Base-by-base conservation (phyloP, 1,284 basidiomycete species). In the Ustilago curta region DNA sequence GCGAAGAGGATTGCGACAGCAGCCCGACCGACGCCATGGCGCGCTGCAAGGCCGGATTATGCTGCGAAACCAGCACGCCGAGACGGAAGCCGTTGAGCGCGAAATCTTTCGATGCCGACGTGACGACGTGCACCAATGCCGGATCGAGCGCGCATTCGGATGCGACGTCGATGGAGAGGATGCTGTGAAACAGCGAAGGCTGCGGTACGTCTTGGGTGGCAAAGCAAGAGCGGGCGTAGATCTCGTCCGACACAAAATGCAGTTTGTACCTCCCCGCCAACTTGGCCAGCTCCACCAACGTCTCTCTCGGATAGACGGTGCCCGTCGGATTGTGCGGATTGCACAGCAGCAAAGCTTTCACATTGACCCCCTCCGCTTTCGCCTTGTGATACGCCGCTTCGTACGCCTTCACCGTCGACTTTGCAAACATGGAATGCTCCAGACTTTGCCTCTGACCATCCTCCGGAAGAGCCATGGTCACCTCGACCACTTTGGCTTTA, bases 301-400 rank as follows among this genome's bases (percentile, higher is more conserved):
- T 77, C 8, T 67, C 58, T 3, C 80, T 59, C 2, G 80, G 70
- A 23, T 76, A 72, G 50, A 81, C 73, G 16, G 62, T 77, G 3
- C 79, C 79, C 8, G 76, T 76, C 7, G 70, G 76, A 27, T 78
- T 78, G 62, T 81, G 78, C 16, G 80, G 80, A 43, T 81, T 81
- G 75, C 78, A 80, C 42, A 80, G 35, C 8, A 81, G 58, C 9
- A 81, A 37, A 1, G 52, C 76, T 40, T 51, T 63, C 16, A 69
- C 60, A 0, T 32, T 56, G 29, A 68, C 70, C 0, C 78, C 80
- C 1, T 72, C 16, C 21, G 52, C 11, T 3, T 23, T 43, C 0
- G 80, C 80, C 6, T 59, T 40, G 1, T 40, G 18, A 18, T 70
- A 67, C 1, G 78, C 77, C 2, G 57, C 43, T 53, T 77, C 71